Base-by-base conservation (phyloP, 2,329 filamentous ascomycete genomes). In the Xylaria hypoxylon region DNA sequence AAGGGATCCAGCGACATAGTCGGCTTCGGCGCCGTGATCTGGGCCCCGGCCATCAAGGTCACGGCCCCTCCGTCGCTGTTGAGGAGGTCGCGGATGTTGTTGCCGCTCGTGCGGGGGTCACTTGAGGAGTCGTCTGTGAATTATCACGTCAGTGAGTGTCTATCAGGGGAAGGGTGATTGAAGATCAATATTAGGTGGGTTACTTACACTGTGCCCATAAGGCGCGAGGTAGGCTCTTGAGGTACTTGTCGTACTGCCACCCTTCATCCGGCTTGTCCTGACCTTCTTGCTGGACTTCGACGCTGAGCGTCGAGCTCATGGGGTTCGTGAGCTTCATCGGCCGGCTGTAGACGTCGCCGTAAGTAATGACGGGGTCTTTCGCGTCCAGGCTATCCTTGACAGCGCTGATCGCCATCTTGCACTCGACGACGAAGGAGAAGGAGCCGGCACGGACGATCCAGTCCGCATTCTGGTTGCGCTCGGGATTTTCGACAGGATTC, bases 391-490 rank as follows among this genome's bases (percentile, higher is more conserved):
- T 10, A 6, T 52, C 31, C 24, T 61, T 63, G 8, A 65, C 60
- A 8, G 52, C 59, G 31, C 60, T 51, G 59, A 71, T 65, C 2
- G 61, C 60, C 69, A 71, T 71, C 59, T 71, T 71, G 47, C 69
- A 71, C 35, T 52, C 69, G 48, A 71, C 50, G 3, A 68, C 50
- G 48, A 73, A 73, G 10, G 68, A 70, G 53, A 74, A 71, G 24
- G 65, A 63, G 47, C 72, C 71, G 26, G 59, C 71, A 10, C 71
- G 68, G 13, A 72, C 72, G 5, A 55, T 60, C 72, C 72, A 73
- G 1, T 24, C 24, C 13, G 44, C 61, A 35, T 70, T 68, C 19
- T 70, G 55, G 22, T 60, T 17, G 17, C 67, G 64, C 33, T 63
- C 57, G 5, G 61, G 59, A 2, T 61, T 35, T 15, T 60, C 51